phyloP scores from a whole-genome alignment of 805 yeast species.

The Schwanniomyces pseudopolymorphus region DNA sequence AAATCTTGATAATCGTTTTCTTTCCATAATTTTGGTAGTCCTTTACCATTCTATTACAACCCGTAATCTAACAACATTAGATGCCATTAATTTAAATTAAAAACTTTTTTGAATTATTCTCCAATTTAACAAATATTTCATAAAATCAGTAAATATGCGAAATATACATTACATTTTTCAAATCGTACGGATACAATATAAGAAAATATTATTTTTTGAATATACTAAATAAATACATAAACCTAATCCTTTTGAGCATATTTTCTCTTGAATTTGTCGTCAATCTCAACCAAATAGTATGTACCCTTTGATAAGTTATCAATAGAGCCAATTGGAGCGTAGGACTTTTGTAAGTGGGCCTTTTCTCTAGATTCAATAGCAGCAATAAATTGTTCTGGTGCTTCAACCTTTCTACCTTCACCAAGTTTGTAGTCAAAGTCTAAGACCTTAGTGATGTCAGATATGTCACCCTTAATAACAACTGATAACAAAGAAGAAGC shows the following conservation, averaged over 20 bases:
- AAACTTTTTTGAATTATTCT: too few relatives aligned
- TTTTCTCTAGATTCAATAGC: conserved; percentile 85
- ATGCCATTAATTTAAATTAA: too few relatives aligned
- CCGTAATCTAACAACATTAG: too few relatives aligned
- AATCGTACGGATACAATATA: background rate
- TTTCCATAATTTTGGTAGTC: too few relatives aligned
- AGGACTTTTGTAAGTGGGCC: conserved; percentile 78
- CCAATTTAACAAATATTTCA: too few relatives aligned
- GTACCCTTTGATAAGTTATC: conserved; percentile 73
- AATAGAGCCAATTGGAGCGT: conserved; percentile 75
- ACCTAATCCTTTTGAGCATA: conserved; percentile 66
- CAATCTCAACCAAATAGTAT: conserved; percentile 79
- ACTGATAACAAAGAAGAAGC: conserved; percentile 88
- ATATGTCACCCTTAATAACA: conserved; percentile 77
- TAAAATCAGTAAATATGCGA: too few relatives aligned
- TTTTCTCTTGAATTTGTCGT: conserved; percentile 84
- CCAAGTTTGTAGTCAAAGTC: conserved; percentile 67
- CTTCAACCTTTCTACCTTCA: conserved; percentile 55
- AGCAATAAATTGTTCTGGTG: conserved; percentile 80
- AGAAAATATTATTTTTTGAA: background rate
- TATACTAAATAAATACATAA: background rate
- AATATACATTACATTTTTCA: too few relatives aligned
- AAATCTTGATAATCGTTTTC: too few relatives aligned
- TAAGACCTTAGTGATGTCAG: conserved; percentile 60
- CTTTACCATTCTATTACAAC: too few relatives aligned